Conservation (phyloP, 2,329 filamentous ascomycete species). For the Ophiostoma novo-ulmi region DNA sequence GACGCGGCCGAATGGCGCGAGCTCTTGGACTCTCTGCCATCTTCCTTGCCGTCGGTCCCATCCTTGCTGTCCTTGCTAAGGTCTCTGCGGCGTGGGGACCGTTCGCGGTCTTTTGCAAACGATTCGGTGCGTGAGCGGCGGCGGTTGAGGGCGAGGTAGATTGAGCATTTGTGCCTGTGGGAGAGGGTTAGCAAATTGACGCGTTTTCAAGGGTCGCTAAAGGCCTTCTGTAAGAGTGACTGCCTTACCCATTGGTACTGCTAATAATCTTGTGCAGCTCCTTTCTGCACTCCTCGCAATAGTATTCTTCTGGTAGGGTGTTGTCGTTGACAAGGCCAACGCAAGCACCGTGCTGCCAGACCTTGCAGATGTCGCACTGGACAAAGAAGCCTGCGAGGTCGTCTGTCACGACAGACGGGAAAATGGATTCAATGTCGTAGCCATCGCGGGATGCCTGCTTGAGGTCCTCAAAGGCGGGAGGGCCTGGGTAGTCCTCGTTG, state of each 20-base stretch:
- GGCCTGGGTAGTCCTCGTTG: conserved; percentile 89
- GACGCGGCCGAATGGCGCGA: conserved; percentile 48
- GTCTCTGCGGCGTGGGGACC: conserved; percentile 49
- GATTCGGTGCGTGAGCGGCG: conserved; percentile 59
- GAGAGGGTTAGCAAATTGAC: conserved; percentile 8
- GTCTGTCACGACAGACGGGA: conserved; percentile 63
- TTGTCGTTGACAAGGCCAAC: conserved; percentile 95
- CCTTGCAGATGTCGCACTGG: conserved; percentile 95
- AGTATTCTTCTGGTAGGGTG: conserved; percentile 92
- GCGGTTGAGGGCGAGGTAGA: conserved; percentile 57
- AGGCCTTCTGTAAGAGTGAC: too few relatives aligned
- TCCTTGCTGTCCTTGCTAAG: conserved; percentile 53
- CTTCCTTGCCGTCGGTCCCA: conserved; percentile 17
- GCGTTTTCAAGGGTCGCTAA: not conserved
- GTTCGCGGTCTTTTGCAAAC: conserved; percentile 56
- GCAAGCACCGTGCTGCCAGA: conserved; percentile 98
- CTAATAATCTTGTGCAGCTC: conserved; percentile 81
- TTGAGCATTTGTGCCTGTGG: conserved; percentile 59
- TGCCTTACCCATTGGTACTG: conserved; percentile 71
- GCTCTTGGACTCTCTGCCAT: conserved; percentile 24
- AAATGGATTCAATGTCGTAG: conserved; percentile 52
- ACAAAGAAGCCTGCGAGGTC: conserved; percentile 94
- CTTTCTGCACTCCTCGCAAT: conserved; percentile 89
- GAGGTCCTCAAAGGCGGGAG: conserved; percentile 54
- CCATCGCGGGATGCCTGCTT: conserved; percentile 52